phyloP scores from a whole-genome alignment of 2,329 filamentous ascomycete genomes.

The Teratosphaeria destructans region DNA sequence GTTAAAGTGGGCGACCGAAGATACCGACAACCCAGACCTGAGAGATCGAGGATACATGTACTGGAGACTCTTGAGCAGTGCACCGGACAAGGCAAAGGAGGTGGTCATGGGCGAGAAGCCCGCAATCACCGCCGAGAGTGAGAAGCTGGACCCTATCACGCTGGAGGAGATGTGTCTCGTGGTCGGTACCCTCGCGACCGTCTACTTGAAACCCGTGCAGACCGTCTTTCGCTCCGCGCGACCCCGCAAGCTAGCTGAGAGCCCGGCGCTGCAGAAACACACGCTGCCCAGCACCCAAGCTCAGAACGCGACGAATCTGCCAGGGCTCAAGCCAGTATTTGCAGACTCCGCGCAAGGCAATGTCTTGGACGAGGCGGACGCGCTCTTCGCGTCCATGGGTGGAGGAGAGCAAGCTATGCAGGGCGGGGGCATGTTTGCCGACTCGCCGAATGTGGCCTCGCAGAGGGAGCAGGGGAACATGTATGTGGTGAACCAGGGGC shows the following conservation, averaged over 20 bases:
- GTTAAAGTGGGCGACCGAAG: slow-evolving; percentile 95
- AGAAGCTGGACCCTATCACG: slow-evolving; percentile 81
- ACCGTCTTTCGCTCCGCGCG: slow-evolving; percentile 89
- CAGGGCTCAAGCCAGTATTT: neutral
- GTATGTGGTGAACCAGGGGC: slow-evolving; percentile 71
- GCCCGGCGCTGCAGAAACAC: slow-evolving; percentile 73
- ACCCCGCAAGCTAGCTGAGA: slow-evolving; percentile 67
- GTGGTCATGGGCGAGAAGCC: slow-evolving; percentile 98
- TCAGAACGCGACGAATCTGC: slow-evolving; percentile 17
- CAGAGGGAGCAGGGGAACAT: slow-evolving; percentile 33
- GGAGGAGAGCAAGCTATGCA: slow-evolving; percentile 55
- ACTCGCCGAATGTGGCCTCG: slow-evolving; percentile 14
- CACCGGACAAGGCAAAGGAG: slow-evolving; percentile 73
- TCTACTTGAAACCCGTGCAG: slow-evolving; percentile 95
- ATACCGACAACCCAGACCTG: slow-evolving; percentile 97
- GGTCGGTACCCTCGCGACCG: slow-evolving; percentile 89
- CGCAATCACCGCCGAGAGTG: slow-evolving; percentile 88
- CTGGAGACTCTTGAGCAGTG: slow-evolving; percentile 89
- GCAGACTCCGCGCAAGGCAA: slow-evolving; percentile 14
- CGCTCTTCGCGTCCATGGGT: slow-evolving; percentile 75
- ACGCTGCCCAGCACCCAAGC: slow-evolving; percentile 49
- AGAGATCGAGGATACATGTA: slow-evolving; percentile 98
- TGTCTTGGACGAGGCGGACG: slow-evolving; percentile 65
- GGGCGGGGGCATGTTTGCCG: slow-evolving; percentile 47
- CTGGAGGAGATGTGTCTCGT: slow-evolving; percentile 96